phyloP scores from a whole-genome alignment of 164 flowering plant species.

The Stephania japonica region DNA sequence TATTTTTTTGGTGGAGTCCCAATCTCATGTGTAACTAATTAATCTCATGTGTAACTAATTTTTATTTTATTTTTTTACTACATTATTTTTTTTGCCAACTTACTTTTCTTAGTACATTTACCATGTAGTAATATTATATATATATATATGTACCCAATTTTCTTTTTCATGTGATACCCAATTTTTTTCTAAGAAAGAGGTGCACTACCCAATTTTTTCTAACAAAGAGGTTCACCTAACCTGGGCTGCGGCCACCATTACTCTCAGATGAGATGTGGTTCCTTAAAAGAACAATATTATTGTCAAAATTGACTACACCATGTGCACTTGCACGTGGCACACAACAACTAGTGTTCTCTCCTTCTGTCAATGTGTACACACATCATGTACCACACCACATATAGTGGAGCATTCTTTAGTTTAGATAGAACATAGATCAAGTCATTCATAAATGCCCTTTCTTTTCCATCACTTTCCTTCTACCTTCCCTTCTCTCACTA shows the following conservation, averaged over 20 bases:
- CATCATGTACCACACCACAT: too few species aligned
- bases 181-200: not conserved
- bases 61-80: too few species aligned
- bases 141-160: too few species aligned
- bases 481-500: not conserved
- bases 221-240: not conserved
- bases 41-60: too few species aligned
- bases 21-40: too few species aligned
- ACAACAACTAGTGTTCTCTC: not conserved
- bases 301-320: not conserved
- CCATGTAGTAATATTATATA: too few species aligned
- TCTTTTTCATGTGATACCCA: too few species aligned
- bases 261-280: not conserved
- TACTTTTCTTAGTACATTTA: too few species aligned
- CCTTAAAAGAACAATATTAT: not conserved
- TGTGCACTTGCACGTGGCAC: conserved; percentile 4
- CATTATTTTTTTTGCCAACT: too few species aligned
- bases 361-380: too few species aligned
- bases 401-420: too few species aligned
- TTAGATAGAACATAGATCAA: not conserved
- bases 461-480: not conserved
- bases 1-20: too few species aligned
- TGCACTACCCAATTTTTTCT: not conserved
- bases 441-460: not conserved
- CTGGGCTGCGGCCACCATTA: not conserved